Conservation (phyloP, 306 rosid species). For the Pterocarpus santalinus region DNA sequence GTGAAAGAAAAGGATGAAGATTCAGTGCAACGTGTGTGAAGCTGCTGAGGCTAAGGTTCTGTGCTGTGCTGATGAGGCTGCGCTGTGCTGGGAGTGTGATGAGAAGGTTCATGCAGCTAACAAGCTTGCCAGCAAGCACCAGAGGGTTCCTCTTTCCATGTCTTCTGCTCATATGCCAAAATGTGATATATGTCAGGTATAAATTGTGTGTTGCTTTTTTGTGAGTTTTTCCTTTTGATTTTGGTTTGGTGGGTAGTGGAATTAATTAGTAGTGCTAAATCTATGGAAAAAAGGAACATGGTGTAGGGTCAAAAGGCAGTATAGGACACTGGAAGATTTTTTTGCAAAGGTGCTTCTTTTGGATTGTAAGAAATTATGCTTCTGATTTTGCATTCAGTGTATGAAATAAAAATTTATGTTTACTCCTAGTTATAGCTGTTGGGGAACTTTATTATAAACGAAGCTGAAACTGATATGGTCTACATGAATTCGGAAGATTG, state of each 20-base stretch:
- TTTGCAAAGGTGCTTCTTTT: background rate
- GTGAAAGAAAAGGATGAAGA: conserved; percentile 67
- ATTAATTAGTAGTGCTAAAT: conserved; percentile 1
- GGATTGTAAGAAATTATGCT: background rate
- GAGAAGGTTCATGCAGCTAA: conserved; percentile 94
- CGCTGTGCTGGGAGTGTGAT: conserved; percentile 90
- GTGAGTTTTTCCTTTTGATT: background rate
- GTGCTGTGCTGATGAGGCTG: conserved; percentile 98
- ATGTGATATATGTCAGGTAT: conserved; percentile 96
- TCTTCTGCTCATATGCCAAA: conserved; percentile 86
- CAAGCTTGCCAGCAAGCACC: conserved; percentile 93
- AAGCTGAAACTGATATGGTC: background rate
- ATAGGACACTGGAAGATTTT: background rate
- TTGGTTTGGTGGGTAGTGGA: background rate
- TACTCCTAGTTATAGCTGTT: background rate
- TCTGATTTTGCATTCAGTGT: background rate
- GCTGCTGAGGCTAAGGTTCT: conserved; percentile 87
- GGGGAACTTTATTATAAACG: background rate
- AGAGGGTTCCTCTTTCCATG: conserved; percentile 76
- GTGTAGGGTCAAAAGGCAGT: background rate
- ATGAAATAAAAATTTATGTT: background rate
- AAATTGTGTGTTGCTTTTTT: background rate
- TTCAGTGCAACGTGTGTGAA: conserved; percentile 97
- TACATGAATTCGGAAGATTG: background rate
- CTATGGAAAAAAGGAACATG: background rate